phyloP scores from a whole-genome alignment of 1,284 basidiomycete species.

The Puccinia horiana region DNA sequence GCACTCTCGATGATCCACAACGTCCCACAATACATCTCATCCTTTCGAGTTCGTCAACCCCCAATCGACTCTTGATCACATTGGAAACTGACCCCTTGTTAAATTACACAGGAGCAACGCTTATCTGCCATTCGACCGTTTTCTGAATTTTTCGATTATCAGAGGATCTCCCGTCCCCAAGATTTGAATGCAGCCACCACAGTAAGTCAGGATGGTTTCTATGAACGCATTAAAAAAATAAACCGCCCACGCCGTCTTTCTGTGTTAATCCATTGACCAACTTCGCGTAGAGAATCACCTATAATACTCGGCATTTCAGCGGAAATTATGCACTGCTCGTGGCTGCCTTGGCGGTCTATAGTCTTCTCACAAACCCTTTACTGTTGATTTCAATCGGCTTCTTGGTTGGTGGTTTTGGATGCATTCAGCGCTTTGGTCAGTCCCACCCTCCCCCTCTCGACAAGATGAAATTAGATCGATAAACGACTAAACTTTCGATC shows the following conservation, averaged over 20 bases:
- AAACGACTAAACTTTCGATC: slow-evolving; percentile 72
- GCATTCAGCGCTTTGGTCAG: slow-evolving; percentile 87
- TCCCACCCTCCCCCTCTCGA: not conserved
- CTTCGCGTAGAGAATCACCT: slow-evolving; percentile 70
- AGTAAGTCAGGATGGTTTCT: slow-evolving; percentile 15
- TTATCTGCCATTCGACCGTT: slow-evolving; percentile 78
- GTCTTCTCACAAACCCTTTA: slow-evolving; percentile 76
- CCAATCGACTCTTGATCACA: not conserved
- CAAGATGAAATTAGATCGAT: slow-evolving; percentile 54
- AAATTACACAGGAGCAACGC: slow-evolving; percentile 69
- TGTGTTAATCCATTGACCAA: not conserved
- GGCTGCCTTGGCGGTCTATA: slow-evolving; percentile 79
- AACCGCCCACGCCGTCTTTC: not conserved
- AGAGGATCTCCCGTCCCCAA: slow-evolving; percentile 72
- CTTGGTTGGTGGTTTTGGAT: slow-evolving; percentile 85
- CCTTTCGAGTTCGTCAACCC: slow-evolving; percentile 24
- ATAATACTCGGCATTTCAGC: slow-evolving; percentile 71
- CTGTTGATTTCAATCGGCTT: slow-evolving; percentile 82
- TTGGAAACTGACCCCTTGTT: not conserved
- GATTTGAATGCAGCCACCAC: slow-evolving; percentile 67
- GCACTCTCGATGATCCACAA: slow-evolving; percentile 31
- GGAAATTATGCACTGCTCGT: slow-evolving; percentile 87
- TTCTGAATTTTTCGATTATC: slow-evolving; percentile 77
- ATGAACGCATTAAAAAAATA: not conserved
- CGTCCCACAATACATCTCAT: slow-evolving; percentile 40